A percentile compares a stretch with the other conserved stretches of the same genome.
These are phyloP conservation scores for Phyllosticta citriasiana DNA, from an alignment of 2,329 filamentous ascomycete genomes.

Conservation along the genomic window DNA sequence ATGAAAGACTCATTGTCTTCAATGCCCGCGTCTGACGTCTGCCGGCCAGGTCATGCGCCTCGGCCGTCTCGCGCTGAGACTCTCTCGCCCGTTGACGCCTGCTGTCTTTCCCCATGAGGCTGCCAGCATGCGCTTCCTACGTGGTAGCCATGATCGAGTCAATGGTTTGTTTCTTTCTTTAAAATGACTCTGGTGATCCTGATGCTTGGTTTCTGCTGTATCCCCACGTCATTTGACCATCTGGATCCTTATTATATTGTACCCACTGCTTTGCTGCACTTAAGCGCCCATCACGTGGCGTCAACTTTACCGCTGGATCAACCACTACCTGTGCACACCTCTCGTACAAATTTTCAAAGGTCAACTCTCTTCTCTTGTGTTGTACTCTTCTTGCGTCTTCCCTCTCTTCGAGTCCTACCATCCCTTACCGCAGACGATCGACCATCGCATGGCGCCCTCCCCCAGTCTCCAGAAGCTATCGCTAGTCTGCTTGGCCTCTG, in stretches of 20 bases:
- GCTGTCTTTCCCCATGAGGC: background rate
- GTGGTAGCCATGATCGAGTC: background rate
- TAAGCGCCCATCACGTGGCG: background rate
- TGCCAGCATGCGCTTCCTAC: background rate
- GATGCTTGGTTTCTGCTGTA: background rate
- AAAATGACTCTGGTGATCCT: background rate
- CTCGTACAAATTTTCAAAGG: background rate
- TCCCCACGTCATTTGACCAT: background rate
- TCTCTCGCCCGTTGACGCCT: background rate
- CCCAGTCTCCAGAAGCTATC: constrained; percentile 25
- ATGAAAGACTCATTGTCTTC: background rate
- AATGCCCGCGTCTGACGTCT: background rate
- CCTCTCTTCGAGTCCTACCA: background rate
- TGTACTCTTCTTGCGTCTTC: background rate
- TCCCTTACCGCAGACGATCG: background rate
- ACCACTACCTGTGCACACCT: background rate
- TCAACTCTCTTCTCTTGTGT: background rate
- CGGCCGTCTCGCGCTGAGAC: background rate
- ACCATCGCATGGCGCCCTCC: constrained; percentile 8
- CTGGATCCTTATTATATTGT: background rate
- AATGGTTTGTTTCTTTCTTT: background rate
- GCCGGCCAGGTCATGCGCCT: background rate
- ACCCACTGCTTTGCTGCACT: background rate
- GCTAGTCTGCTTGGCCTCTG: constrained; percentile 21
- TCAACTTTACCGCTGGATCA: background rate